Base-by-base conservation (phyloP, 1,284 basidiomycete genomes). In the Melampsora abietis-canadensis region DNA sequence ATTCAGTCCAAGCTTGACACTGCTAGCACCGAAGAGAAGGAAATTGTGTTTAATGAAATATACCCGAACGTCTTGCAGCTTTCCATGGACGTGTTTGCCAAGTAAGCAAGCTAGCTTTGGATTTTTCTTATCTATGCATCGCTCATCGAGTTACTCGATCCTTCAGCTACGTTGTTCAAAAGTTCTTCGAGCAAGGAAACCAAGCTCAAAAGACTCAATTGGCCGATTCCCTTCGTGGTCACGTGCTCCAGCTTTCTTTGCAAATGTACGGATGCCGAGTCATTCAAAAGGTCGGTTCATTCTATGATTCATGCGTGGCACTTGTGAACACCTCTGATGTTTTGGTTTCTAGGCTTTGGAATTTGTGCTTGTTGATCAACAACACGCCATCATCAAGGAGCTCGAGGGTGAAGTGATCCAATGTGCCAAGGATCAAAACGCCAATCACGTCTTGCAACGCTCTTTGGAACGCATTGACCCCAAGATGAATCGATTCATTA, bases 41-140 rank as follows among this genome's bases (percentile, higher is more conserved):
- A 78, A 30, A 72, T 78, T 37, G 89, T 97, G n/a, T 98, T 95
- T 78, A 88, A 91, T 70, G 96, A 98, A 83, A 90, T 98, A 77
- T 85, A 92, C 59, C 92, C 93, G 14, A 88, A 89, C 79, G 86
- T 89, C 2, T 83, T 92, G 64, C 87, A 89, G 77, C 85, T 98
- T 72, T 92, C 95, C 80, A 90, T 90, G 78, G 94, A 98, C 80
- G 92, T 98, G 57, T 98, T 97, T 81, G 95, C 95, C 76, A 98
- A 98, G 85, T 98, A 30, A 72, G 68, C 30, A 21, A 44, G 1
- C 61, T 68, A 21, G 30, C 31, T 37, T 75, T 46, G 4, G 59
- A 15, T 14, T 4, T 19, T 76, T 7, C 57, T 27, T 66, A 30
- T 34, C n/a, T 17, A 14, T 66, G 40, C 27, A 59, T 66, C 14